Base-by-base conservation (phyloP, 2,329 filamentous ascomycete genomes). In the Fusarium pseudocircinatum region DNA sequence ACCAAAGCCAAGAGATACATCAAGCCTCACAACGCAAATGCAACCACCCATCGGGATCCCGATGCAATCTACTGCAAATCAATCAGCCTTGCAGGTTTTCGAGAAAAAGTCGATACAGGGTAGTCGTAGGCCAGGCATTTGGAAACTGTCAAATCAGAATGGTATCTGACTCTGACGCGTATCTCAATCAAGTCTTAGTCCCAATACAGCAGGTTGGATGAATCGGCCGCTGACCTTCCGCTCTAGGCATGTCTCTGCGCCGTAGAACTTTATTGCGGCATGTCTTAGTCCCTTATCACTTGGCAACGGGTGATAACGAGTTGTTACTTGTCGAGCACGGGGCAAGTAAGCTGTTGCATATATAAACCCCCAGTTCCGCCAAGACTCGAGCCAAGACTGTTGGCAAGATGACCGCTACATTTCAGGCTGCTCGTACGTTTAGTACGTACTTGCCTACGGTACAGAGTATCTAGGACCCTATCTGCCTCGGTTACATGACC, bases 341-440 rank as follows among this genome's bases (percentile, higher is more conserved):
- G 47, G 40, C 49, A 11, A 30, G 43, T 44, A 30, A 47, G 60
- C n/a, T 52, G 40, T 50, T 37, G 50, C 37, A 69, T 57, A 69
- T 69, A 69, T 69, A 69, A 42, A 18, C 44, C 50, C 57, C 50
- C 58, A 30, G 44, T 58, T 42, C 59, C 65, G 67, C 67, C 65
- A 69, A 69, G 66, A 69, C 63, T 67, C 37, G n/a, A 32, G 63
- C 44, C 43, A 61, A 68, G 36, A 68, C 40, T 69, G 50, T 28
- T 69, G 36, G 44, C 59, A 69, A 64, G 11, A 63, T 69, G 58
- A 64, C 49, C 40, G 32, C 58, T 56, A 32, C 60, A 47, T 56
- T 54, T 47, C 43, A 56, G 39, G 54, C 36, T 53, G 61, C 24
- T n/a, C 44, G 20, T 62, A 36, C n/a, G n/a, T n/a, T 34, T 11